phyloP scores from a whole-genome alignment of 371 early-diverging fungal species.

The Massospora cicadina region DNA sequence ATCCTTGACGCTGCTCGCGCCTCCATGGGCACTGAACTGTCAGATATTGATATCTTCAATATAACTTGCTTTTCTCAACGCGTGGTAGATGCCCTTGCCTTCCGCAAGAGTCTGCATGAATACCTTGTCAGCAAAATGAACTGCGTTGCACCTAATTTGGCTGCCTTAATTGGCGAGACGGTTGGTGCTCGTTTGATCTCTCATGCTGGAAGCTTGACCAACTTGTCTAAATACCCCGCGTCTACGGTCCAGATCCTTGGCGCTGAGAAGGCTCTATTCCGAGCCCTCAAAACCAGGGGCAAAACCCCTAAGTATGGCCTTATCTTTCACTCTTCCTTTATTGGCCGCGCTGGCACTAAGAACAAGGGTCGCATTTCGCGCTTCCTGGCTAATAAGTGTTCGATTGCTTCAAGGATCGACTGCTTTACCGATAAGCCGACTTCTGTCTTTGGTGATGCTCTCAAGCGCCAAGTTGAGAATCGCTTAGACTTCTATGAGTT shows the following conservation, averaged over 20 bases:
- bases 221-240: constrained; percentile 81
- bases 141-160: constrained; percentile 83
- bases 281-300: constrained; percentile 92
- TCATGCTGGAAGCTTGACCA: constrained; percentile 82
- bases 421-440: constrained; percentile 81
- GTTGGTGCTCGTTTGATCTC: constrained; percentile 84
- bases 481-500: constrained; percentile 85
- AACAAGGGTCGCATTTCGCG: constrained; percentile 98
- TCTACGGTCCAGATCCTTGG: constrained; percentile 94
- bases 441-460: constrained; percentile 85
- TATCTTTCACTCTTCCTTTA: constrained; percentile 90
- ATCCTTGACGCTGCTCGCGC: constrained; percentile 58
- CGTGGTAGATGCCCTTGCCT: constrained; percentile 69
- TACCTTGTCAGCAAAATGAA: constrained; percentile 82
- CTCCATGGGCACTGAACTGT: constrained; percentile 90
- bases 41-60: constrained; percentile 72
- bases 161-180: constrained; percentile 77
- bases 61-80: constrained; percentile 65
- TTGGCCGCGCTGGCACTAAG: constrained; percentile 85
- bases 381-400: constrained; percentile 95
- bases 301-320: constrained; percentile 99
- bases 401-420: constrained; percentile 95
- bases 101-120: constrained; percentile 70
- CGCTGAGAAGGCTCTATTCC: constrained; percentile 94
- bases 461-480: constrained; percentile 91